Base-by-base conservation (phyloP, 495 filamentous ascomycete species). In the Lasiosphaeria miniovina region DNA sequence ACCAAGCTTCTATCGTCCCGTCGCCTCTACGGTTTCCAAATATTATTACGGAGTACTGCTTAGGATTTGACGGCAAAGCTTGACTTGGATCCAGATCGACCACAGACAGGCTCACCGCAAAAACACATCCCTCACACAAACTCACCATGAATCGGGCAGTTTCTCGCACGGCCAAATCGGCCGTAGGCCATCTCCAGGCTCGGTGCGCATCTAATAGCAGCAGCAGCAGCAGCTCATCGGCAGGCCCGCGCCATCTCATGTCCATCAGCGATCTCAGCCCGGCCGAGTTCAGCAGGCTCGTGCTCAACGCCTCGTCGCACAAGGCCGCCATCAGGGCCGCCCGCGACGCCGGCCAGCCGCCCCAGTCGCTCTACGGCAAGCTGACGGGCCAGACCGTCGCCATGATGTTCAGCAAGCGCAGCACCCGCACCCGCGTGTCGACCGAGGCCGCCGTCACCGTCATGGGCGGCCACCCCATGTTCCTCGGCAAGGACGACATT, bases 321-420 rank as follows among this genome's bases (percentile, higher is more conserved):
- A 97, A 97, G 69, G 75, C 80, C 50, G 78, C 84, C 62, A 84
- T 94, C 77, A 96, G 95, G 74, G 83, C 85, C 36, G 86, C 87
- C 14, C 74, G 80, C 38, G 74, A 85, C 41, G 62, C 62, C 43
- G 65, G 61, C 54, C 53, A 68, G 55, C 57, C 56, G 12, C 65
- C 65, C 36, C 87, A 78, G 50, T 75, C 76, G 45, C 74, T 89
- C 12, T 70, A 83, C 9, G 64, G 61, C n/a, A 64, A 52, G 11
- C 60, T 80, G 46, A 77, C 82, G 24, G 90, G 90, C 31, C 84
- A 91, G 73, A 95, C 93, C 4, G 83, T 97, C 11, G 93, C 94
- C 59, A 90, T 98, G 86, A 88, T 92, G 79, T 98, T 98, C 80
- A 92, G 80, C 78, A 98, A 98, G 77, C 86, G 93, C 34, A 92